phyloP scores from a whole-genome alignment of 495 filamentous ascomycete genomes.

The Lepraria neglecta region DNA sequence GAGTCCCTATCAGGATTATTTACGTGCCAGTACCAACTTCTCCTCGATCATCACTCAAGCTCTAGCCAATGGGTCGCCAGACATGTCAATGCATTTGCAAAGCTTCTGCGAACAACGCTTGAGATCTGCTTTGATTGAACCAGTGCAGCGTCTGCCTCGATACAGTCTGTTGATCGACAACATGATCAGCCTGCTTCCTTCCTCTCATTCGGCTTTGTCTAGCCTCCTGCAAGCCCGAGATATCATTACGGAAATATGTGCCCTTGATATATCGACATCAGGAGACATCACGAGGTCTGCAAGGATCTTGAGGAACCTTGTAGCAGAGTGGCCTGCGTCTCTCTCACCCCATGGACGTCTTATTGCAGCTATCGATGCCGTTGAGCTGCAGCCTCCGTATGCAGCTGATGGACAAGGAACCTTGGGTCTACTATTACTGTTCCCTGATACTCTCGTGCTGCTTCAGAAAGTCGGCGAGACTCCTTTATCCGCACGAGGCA shows the following conservation, averaged over 20 bases:
- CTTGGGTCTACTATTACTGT: constrained; percentile 71
- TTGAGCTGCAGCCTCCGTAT: constrained; percentile 72
- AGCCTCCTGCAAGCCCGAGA: constrained; percentile 78
- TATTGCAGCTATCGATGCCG: constrained; percentile 76
- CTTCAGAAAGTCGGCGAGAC: constrained; percentile 58
- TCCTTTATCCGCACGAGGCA: constrained; percentile 62
- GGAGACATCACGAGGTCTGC: constrained; percentile 63
- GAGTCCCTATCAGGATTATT: constrained; percentile 83
- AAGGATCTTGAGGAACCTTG: constrained; percentile 64
- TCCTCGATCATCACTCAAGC: constrained; percentile 70
- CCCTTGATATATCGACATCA: constrained; percentile 61
- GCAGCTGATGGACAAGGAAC: constrained; percentile 35
- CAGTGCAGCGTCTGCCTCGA: constrained; percentile 87
- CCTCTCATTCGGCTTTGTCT: constrained; percentile 74
- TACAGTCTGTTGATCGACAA: constrained; percentile 96
- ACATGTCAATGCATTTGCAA: constrained; percentile 69
- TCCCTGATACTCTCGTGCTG: constrained; percentile 73
- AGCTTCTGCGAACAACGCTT: constrained; percentile 85
- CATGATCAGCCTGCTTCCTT: constrained; percentile 75
- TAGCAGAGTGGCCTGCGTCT: constrained; percentile 72
- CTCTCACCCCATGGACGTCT: constrained; percentile 70
- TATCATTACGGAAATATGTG: constrained; percentile 90
- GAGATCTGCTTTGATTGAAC: constrained; percentile 91
- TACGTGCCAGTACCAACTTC: constrained; percentile 77
- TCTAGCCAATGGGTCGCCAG: constrained; percentile 64